These are phyloP conservation scores for Lachancea sp. DNA, from an alignment of 805 yeast species.

Conservation along the genomic window DNA sequence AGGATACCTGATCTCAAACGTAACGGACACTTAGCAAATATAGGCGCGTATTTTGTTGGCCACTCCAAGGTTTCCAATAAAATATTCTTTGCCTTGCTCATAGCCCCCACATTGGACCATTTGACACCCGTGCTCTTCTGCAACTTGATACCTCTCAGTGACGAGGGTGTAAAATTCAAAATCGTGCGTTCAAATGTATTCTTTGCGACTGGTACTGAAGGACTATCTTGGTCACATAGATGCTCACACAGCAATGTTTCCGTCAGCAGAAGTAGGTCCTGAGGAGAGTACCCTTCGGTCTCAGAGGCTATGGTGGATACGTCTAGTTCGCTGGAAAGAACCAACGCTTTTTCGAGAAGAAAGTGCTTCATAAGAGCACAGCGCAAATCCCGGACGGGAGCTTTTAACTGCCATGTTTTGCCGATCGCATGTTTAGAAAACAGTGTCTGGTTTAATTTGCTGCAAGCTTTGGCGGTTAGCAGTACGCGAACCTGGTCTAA, in stretches of 20 bases:
- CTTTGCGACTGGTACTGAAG: conserved; percentile 51
- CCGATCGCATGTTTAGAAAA: conserved; percentile 68
- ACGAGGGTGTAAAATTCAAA: conserved; percentile 69
- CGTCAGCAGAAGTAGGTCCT: conserved; percentile 63
- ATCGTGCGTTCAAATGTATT: conserved; percentile 49
- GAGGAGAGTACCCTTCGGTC: conserved; percentile 86
- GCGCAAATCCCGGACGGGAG: conserved; percentile 67
- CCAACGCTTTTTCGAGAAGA: conserved; percentile 30
- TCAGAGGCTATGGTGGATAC: conserved; percentile 52
- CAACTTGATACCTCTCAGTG: conserved; percentile 77
- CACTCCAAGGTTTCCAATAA: conserved; percentile 87
- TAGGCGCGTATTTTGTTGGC: conserved; percentile 96
- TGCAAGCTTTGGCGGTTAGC: conserved; percentile 58
- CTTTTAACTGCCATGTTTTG: conserved; percentile 48
- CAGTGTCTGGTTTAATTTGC: conserved; percentile 53
- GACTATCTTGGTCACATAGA: conserved; percentile 26
- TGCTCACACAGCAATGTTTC: conserved; percentile 62
- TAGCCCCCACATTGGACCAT: conserved; percentile 91
- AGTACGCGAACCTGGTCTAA: conserved; percentile 48
- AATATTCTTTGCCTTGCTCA: conserved; percentile 65
- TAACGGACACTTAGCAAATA: conserved; percentile 82
- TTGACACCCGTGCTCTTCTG: conserved; percentile 53
- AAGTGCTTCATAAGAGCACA: conserved; percentile 41
- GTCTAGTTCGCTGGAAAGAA: conserved; percentile 38
- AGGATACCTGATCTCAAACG: conserved; percentile 84